Evolutionary conservation across 805 yeast genomes (phyloP).

Genomic region (Torulaspora indica): DNA sequence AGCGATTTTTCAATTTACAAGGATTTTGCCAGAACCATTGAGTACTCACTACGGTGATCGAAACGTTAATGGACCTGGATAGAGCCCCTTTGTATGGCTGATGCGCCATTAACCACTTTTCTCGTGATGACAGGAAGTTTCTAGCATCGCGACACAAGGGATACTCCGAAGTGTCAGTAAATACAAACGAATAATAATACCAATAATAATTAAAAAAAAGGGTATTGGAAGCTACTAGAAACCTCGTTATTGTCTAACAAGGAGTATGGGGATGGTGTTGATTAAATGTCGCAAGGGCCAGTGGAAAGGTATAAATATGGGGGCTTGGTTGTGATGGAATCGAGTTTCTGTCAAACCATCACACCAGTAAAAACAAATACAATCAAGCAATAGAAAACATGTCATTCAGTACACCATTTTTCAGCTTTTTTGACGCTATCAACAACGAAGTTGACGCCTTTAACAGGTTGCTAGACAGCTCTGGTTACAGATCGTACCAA

Average conservation of each 20-base stretch:
- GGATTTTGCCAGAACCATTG: neutral
- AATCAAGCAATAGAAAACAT: conserved; percentile 11
- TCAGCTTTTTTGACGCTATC: conserved; percentile 42
- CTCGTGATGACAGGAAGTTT: conserved; percentile 2
- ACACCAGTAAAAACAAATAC: neutral
- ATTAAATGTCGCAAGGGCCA: neutral
- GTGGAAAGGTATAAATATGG: conserved; percentile 1
- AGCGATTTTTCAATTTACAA: neutral
- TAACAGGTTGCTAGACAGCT: conserved; percentile 34
- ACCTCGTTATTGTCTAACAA: neutral
- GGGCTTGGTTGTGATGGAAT: neutral
- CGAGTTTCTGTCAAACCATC: neutral
- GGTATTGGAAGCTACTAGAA: conserved; percentile 2
- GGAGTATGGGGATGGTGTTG: neutral
- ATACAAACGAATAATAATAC: neutral
- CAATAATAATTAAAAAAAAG: neutral
- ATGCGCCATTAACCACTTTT: neutral
- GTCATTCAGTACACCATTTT: conserved; percentile 42
- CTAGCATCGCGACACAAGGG: conserved; percentile 7
- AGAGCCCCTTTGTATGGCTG: no score
- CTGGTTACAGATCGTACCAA: conserved; percentile 26
- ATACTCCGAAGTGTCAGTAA: conserved; percentile 6
- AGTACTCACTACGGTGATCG: neutral
- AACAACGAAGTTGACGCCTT: conserved; percentile 41
- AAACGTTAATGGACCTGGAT: neutral